Base-by-base conservation (phyloP, 2,329 filamentous ascomycete genomes). In the Clonostachys solani region DNA sequence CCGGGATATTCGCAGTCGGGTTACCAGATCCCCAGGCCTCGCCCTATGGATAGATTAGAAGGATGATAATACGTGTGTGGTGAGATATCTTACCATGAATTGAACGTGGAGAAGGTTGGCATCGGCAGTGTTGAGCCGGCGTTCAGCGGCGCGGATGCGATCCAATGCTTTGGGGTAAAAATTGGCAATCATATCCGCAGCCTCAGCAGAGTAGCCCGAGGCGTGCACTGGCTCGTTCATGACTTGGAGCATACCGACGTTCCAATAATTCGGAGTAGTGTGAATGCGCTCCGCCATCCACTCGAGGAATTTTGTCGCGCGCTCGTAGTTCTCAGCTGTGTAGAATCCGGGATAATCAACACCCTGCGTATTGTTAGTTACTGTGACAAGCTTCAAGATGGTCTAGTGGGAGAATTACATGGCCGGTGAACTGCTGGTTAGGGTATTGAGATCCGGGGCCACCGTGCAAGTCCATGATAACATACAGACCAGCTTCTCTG, bases 161-260 rank as follows among this genome's bases (percentile, higher is more conserved):
- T 17, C 33, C 16, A n/a, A 33, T 18, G 44, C 35, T 23, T 18
- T n/a, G 18, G 42, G 45, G 45, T 47, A 47, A 34, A 35, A 47
- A 18, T 43, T 43, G 16, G 29, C 23, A 33, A 47, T 43, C 45
- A 47, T 42, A 29, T 47, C 23, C n/a, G 40, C 40, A 12, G 40
- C 45, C 40, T 42, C 40, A 33, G 40, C 16, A 33, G 40, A 19
- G 40, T 47, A 43, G 8, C 43, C 40, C 33, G 19, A 12, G 13
- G 40, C 37, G 17, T 38, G 37, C 6, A 46, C 44, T 5, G 80
- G 80, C 57, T 84, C 80, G 54, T 83, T 84, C 45, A 83, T 64
- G 12, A 83, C 61, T 55, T 78, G 72, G 36, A 84, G 58, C 72
- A 80, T 82, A 47, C 79, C 79, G 29, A 83, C 79, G 41, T 75